Conservation (phyloP, 352 stramenopile species). For the Phytophthora pisi region DNA sequence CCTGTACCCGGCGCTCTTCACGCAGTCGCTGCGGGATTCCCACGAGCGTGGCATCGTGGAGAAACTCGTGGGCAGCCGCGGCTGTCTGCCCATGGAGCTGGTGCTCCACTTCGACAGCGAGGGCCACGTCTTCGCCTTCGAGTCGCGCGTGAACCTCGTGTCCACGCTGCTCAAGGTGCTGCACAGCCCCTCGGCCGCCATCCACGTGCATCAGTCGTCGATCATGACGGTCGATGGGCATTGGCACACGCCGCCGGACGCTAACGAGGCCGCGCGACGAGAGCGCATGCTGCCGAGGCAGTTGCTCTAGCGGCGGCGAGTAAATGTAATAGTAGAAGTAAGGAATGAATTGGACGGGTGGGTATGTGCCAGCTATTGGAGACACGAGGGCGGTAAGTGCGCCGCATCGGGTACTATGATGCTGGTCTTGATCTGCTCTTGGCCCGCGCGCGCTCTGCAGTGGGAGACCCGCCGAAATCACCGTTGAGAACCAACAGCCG, state of each 20-base stretch:
- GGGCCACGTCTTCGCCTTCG: constrained; percentile 79
- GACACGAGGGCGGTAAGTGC: constrained; percentile 74
- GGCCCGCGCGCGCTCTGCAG: constrained; percentile 48
- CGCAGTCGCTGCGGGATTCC: constrained; percentile 27
- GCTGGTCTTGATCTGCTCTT: constrained; percentile 55
- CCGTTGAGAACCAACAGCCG: constrained; percentile 84
- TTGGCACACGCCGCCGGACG: constrained; percentile 38
- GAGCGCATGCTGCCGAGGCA: constrained; percentile 28
- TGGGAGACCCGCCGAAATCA: constrained; percentile 64
- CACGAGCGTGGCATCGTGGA: constrained; percentile 27
- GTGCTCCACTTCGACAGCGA: constrained; percentile 79
- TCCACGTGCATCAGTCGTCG: constrained; percentile 40
- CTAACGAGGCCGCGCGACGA: constrained; percentile 13
- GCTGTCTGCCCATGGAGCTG: constrained; percentile 42
- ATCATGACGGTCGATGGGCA: constrained; percentile 45
- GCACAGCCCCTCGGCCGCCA: constrained; percentile 37
- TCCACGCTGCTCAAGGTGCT: constrained; percentile 48
- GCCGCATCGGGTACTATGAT: constrained; percentile 85
- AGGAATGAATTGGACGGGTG: background rate
- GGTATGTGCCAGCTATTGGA: constrained; percentile 77
- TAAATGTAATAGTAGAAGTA: background rate
- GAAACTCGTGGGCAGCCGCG: constrained; percentile 38
- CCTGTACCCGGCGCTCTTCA: constrained; percentile 55
- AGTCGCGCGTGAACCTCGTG: constrained; percentile 59
- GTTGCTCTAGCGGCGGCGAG: constrained; percentile 19